Base-by-base conservation (phyloP, 495 filamentous ascomycete genomes). In the Extremus antarcticus region DNA sequence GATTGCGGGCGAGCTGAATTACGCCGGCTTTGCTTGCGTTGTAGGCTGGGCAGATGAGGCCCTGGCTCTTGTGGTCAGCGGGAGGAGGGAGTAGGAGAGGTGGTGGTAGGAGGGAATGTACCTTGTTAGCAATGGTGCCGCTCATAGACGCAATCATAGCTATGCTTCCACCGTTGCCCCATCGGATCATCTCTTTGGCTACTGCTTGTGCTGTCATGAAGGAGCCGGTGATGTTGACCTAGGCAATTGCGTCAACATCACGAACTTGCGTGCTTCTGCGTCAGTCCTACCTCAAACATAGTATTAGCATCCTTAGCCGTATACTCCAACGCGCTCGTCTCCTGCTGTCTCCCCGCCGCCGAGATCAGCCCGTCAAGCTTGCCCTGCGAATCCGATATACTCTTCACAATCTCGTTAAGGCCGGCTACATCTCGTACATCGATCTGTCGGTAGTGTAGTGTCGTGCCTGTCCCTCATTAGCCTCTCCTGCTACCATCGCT, bases 1-100 rank as follows among this genome's bases (percentile, higher is more conserved):
- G 77, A 68, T 89, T 91, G 62, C 86, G 83, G 8, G 74, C 82
- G 3, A 95, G 81, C 64, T 95, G 90, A 68, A 94, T 63, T 3
- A 95, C 87, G 13, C 79, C 90, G 3, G 88, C 88, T 69, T 95
- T 95, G 65, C 84, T 88, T 49, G 89, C 84, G 64, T 95, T 95
- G 73, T 95, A 95, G 35, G 86, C 87, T 29, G 88, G 83, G 66
- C 79, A 84, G 62, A 81, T 82, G 32, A 82, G 75, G 49, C 83
- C 81, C 83, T 87, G 53, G 32, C 8, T 29, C 32, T 3, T 15
- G 3, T 24, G 17, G 11, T 3, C 1, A 15, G 54, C 54, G 16
- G 48, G 17, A 1, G 25, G n/a, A 24, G 4, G 9, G 50, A 43
- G 10, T 35, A 11, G 56, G 23, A 23, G 25, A 22, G 50, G 38